Evolutionary conservation across 164 flowering plant species (phyloP), one percentile per base, ranked within the genome.

Genomic region (Aristolochia contorta): DNA sequence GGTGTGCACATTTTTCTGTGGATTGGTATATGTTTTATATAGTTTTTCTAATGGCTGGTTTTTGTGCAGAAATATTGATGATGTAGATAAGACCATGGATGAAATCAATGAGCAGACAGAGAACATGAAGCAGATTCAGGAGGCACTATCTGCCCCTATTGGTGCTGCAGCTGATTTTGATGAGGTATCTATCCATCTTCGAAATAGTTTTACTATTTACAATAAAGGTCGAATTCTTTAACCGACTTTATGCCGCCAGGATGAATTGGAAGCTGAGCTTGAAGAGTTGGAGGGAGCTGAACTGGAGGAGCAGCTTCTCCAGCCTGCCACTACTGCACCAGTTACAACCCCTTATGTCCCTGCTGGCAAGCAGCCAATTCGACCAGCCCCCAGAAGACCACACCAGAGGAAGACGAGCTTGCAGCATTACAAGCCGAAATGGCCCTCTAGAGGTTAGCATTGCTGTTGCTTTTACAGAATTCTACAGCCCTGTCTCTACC

Each of bases 271-370:
- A 59, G 82, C 82, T 9, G 82, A 79, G 66, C 78, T 79, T 24
- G 80, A 79, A 58, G 82, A 79, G 54, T 65, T 79, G 59, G 82
- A 79, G 67, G 82, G 76, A 19, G 80, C 80, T 16, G 82, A 79
- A 32, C 56, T 79, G 80, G 82, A 79, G 61, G 82, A 74, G 63
- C 77, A 74, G 58, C 78, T 79, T 68, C 82, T 79, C 32, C 77
- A 74, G 60, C 80, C 82, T 3, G 72, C 78, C n/a, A 79, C 74
- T 23, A 74, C 67, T 49, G 68, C 78, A 20, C 82, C 82, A 30
- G 53, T 20, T 49, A 49, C 53, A 4, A 20, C 16, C 19, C 53
- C 53, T 18, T 49, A 49, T 21, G 53, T 15, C 53, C n/a, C 19
- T 18, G 53, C 53, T 49, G 53, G 53, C 22, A 49, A 21, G 12